Percentiles rank a stretch among this genome's conserved stretches.
phyloP scores from a whole-genome alignment of 176 grass and related monocot species.

The Avena eriantha region DNA sequence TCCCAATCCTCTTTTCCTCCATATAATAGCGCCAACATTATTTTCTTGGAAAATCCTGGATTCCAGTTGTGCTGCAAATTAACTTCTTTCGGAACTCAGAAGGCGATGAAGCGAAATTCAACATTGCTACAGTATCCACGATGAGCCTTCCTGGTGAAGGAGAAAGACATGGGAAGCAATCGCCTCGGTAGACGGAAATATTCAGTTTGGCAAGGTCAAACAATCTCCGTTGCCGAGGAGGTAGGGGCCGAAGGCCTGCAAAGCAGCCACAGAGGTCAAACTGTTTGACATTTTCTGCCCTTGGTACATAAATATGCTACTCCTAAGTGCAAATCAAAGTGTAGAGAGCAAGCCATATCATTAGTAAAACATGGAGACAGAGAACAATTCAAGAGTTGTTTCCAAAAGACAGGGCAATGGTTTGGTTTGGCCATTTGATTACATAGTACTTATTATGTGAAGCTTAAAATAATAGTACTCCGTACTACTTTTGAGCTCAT shows the following conservation, averaged over 20 bases:
- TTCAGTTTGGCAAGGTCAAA: slow-evolving; percentile 33
- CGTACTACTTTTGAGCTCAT: no score
- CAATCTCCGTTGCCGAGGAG: slow-evolving; percentile 40
- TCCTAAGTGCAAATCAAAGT: not conserved
- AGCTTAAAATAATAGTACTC: no score
- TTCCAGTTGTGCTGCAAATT: not conserved
- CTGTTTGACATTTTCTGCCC: slow-evolving; percentile 39
- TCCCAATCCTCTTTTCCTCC: not conserved
- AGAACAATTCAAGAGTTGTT: slow-evolving; percentile 48
- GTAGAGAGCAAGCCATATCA: not conserved
- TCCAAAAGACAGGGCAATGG: slow-evolving; percentile 20
- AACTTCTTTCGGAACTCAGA: no score
- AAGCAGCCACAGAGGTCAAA: slow-evolving; percentile 52
- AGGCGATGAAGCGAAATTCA: not conserved
- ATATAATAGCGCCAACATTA: not conserved
- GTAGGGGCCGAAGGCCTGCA: slow-evolving; percentile 22
- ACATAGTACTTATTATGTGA: no score
- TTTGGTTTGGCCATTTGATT: slow-evolving; percentile 22
- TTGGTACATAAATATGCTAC: slow-evolving; percentile 6
- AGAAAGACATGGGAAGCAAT: not conserved
- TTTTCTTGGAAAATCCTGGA: not conserved
- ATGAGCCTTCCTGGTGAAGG: not conserved
- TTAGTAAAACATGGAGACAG: slow-evolving; percentile 29
- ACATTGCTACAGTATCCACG: not conserved
- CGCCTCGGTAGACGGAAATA: slow-evolving; percentile 31